phyloP scores from a whole-genome alignment of 306 rosid species.

The Quercus bicolor region DNA sequence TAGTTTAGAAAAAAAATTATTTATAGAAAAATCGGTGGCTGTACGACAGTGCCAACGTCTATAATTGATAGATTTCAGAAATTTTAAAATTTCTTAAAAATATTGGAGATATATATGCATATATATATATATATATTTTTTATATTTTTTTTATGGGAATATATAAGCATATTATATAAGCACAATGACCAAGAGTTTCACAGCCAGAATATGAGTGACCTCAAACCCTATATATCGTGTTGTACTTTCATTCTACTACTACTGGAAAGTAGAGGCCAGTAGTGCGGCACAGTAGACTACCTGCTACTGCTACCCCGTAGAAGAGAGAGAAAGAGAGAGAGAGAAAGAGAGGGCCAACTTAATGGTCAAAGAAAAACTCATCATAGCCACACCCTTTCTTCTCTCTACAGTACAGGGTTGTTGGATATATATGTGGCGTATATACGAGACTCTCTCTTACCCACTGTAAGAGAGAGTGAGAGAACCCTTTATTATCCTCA shows the following conservation, averaged over 20 bases:
- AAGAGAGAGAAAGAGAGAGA: neutral
- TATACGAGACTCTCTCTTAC: slow-evolving; percentile 11
- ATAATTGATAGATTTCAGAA: neutral
- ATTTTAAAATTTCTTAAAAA: neutral
- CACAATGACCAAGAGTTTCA: slow-evolving; percentile 36
- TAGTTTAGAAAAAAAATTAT: neutral
- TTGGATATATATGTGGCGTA: slow-evolving; percentile 20
- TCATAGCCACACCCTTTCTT: neutral
- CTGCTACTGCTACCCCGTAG: neutral
- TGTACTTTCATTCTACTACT: neutral
- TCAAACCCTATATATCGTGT: slow-evolving; percentile 51
- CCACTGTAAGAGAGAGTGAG: neutral
- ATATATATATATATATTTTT: neutral
- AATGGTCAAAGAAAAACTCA: slow-evolving; percentile 31
- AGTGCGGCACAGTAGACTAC: slow-evolving; percentile 33
- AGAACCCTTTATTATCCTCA: too few relatives aligned
- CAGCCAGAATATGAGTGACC: slow-evolving; percentile 38
- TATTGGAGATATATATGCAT: neutral
- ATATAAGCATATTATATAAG: slow-evolving; percentile 5
- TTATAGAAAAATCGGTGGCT: too few relatives aligned
- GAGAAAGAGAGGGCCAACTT: neutral
- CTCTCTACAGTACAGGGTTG: slow-evolving; percentile 19
- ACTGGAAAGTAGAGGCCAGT: slow-evolving; percentile 1
- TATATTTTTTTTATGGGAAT: too few relatives aligned
- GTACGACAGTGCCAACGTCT: neutral